phyloP scores from a whole-genome alignment of 164 flowering plant genomes.

The Liquidambar formosana region DNA sequence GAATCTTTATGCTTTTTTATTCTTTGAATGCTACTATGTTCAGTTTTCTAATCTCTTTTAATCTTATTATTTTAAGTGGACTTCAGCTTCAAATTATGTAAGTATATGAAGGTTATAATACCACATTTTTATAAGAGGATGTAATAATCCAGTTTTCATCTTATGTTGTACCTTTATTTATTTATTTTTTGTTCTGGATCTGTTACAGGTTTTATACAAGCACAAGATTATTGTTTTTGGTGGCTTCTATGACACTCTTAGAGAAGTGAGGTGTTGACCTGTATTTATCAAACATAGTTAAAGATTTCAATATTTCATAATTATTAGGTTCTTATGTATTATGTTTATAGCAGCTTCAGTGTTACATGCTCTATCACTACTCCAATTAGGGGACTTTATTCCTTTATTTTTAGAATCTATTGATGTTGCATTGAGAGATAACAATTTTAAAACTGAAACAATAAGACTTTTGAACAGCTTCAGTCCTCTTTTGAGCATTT shows the following conservation, averaged over 20 bases:
- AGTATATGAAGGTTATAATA: too few relatives aligned
- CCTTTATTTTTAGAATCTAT: too few relatives aligned
- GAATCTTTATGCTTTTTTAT: conserved; percentile 4
- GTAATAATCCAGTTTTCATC: neutral
- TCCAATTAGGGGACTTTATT: too few relatives aligned
- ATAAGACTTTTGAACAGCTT: too few relatives aligned
- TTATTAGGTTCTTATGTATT: neutral
- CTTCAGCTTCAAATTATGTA: too few relatives aligned
- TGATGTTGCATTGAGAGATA: too few relatives aligned
- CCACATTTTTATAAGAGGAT: neutral
- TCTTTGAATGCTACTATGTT: neutral
- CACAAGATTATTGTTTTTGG: conserved; percentile 95
- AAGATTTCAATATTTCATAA: conserved; percentile 9
- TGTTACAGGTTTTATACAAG: conserved; percentile 85
- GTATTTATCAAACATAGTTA: conserved; percentile 20
- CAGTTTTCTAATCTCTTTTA: neutral
- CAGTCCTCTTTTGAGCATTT: too few relatives aligned
- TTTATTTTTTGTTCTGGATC: neutral
- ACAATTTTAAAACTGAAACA: too few relatives aligned
- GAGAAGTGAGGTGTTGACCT: conserved; percentile 97
- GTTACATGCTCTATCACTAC: neutral
- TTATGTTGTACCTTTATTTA: neutral
- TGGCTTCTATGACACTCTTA: conserved; percentile 98
- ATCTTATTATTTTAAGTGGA: neutral
- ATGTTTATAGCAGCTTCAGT: neutral